Evolutionary conservation across 2,329 filamentous ascomycete species (phyloP), one percentile per base, ranked within the genome.

Genomic region (Phaeoacremonium minimum): DNA sequence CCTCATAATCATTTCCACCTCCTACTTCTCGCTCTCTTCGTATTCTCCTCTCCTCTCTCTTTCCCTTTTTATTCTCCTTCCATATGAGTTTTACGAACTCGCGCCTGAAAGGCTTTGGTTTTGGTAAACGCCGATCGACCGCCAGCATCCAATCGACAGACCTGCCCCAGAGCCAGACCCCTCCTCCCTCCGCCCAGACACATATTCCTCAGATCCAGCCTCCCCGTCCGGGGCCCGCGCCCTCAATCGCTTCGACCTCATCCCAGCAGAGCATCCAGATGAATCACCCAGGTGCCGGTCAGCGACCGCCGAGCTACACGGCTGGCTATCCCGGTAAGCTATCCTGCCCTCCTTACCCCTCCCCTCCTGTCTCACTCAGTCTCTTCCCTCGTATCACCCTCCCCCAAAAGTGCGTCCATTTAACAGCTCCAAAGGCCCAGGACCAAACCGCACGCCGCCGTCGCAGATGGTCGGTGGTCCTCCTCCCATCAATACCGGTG

Each of bases 1-100:
- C 22, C 22, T 36, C 32, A 42, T 36, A 19, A 35, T 37, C 32
- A n/a, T 48, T 53, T 43, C 47, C 48, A 43, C 49, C 48, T 43
- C 48, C 42, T 38, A 43, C 49, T 42, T 41, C 43, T 45, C 43
- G n/a, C n/a, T n/a, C 35, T 43, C 46, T 50, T 60, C 59, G 61
- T 58, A 58, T 61, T 51, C 50, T 41, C 52, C 50, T 33, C 47
- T 58, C 65, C 42, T 38, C 43, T 50, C 42, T 41, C 43, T 45
- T 42, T 35, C 43, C 46, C 50, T 60, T 58, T 61, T 58, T 58
- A 61, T 50, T 49, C 42, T 52, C 50, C 32, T 48, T 58, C 65
- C 69, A 66, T 72, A 85, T 86, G 82, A 85, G 77, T 75, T 86
- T 80, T 74, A 77, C 85, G 78, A 87, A 86, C 73, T 77, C 79